These are phyloP conservation scores for Pythium aphanidermatum DNA, from an alignment of 352 stramenopile genomes.

Conservation along the genomic window DNA sequence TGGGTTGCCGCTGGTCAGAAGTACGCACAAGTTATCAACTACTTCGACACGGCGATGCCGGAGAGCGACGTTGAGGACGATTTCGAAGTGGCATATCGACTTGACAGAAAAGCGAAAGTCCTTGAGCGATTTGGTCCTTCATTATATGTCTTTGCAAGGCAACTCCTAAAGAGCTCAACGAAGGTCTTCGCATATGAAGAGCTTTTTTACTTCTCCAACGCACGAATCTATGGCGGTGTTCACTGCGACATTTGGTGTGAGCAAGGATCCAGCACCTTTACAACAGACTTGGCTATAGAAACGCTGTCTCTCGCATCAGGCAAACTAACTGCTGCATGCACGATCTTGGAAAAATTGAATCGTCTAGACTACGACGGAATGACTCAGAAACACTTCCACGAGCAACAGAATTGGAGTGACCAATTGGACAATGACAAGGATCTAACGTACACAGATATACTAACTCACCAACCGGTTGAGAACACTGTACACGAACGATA, in stretches of 20 bases:
- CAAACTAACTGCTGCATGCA: constrained; percentile 40
- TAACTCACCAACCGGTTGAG: too few species aligned
- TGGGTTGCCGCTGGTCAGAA: constrained; percentile 61
- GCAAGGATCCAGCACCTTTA: constrained; percentile 21
- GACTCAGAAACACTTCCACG: too few species aligned
- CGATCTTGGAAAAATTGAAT: constrained; percentile 21
- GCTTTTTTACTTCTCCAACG: constrained; percentile 52
- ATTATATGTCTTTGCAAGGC: constrained; percentile 53
- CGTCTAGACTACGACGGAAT: too few species aligned
- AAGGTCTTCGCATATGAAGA: constrained; percentile 60
- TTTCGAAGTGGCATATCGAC: neutral
- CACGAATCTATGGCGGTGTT: constrained; percentile 31
- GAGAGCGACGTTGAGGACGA: neutral
- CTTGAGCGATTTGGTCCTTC: constrained; percentile 51
- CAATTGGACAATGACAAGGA: neutral
- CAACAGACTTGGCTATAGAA: constrained; percentile 45
- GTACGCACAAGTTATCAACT: constrained; percentile 46
- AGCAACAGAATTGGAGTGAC: constrained; percentile 1
- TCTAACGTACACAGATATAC: too few species aligned
- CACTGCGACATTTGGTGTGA: constrained; percentile 33
- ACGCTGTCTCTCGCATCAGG: constrained; percentile 52
- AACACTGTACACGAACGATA: too few species aligned
- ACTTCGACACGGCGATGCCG: constrained; percentile 18
- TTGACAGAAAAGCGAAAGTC: constrained; percentile 22
- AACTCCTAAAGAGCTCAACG: constrained; percentile 50